These are phyloP conservation scores for Endocalyx cinctus DNA, from an alignment of 2,329 filamentous ascomycete genomes.

Conservation along the genomic window DNA sequence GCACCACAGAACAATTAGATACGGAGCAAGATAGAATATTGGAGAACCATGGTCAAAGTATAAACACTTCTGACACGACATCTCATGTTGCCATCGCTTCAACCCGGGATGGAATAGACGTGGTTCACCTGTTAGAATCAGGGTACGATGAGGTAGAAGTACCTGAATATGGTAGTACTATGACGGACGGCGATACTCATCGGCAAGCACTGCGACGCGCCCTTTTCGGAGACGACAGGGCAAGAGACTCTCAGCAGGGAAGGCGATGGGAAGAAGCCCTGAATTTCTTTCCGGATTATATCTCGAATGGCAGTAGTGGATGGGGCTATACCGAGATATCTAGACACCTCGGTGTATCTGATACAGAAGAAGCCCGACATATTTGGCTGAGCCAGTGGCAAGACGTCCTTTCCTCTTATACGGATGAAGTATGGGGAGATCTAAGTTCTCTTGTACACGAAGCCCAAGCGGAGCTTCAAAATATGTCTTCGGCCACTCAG, in stretches of 20 bases:
- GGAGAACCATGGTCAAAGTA: too few species aligned
- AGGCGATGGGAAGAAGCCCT: constrained; percentile 41
- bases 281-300: constrained; percentile 46
- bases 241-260: too few species aligned
- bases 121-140: constrained; percentile 21
- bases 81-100: too few species aligned
- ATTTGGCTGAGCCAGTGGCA: constrained; percentile 53
- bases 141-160: constrained; percentile 15
- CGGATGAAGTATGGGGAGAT: constrained; percentile 66
- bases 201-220: constrained; percentile 15
- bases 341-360: constrained; percentile 34
- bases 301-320: constrained; percentile 16
- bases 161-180: constrained; percentile 10
- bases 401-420: constrained; percentile 51
- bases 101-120: constrained; percentile 25
- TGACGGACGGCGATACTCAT: constrained; percentile 16
- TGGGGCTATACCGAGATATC: constrained; percentile 16
- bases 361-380: constrained; percentile 34
- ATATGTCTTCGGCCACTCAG: constrained; percentile 24
- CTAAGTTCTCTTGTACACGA: constrained; percentile 51
- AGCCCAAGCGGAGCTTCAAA: constrained; percentile 54
- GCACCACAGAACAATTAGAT: too few species aligned
- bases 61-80: too few species aligned
- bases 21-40: too few species aligned
- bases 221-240: constrained; percentile 17